Conservation (phyloP, 2,329 filamentous ascomycete genomes). For the Cryphonectria japonica region DNA sequence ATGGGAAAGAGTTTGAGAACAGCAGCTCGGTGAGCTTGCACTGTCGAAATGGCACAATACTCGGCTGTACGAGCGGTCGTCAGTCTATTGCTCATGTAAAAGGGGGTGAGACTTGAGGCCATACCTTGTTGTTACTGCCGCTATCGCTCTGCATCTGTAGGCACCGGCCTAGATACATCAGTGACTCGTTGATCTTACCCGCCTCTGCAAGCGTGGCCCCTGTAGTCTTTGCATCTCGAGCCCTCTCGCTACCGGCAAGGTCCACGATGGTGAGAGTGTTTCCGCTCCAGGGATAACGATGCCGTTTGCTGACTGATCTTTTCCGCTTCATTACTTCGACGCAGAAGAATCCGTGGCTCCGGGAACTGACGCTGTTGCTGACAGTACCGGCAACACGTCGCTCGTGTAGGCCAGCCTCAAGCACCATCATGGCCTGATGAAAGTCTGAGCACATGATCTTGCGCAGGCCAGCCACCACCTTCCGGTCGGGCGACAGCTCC, state of each 20-base stretch:
- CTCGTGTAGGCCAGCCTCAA: conserved; percentile 88
- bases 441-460: conserved; percentile 87
- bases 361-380: conserved; percentile 88
- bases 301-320: conserved; percentile 42
- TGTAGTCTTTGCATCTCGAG: conserved; percentile 89
- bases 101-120: conserved; percentile 11
- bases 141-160: conserved; percentile 91
- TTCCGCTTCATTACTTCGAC: conserved; percentile 87
- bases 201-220: conserved; percentile 92
- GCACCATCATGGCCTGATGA: conserved; percentile 82
- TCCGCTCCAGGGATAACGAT: conserved; percentile 69
- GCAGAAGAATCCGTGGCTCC: conserved; percentile 95
- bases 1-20: conserved; percentile 87
- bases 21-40: conserved; percentile 85
- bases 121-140: conserved; percentile 73
- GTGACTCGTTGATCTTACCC: conserved; percentile 95
- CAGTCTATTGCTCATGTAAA: conserved; percentile 9
- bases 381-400: conserved; percentile 86
- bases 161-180: conserved; percentile 98
- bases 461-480: conserved; percentile 87
- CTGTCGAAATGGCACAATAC: conserved; percentile 77
- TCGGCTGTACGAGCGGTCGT: conserved; percentile 52
- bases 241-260: conserved; percentile 89
- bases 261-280: conserved; percentile 88
- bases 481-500: conserved; percentile 84